Evolutionary conservation across 2,329 filamentous ascomycete species (phyloP).

Genomic region (Spiromastix sp.): DNA sequence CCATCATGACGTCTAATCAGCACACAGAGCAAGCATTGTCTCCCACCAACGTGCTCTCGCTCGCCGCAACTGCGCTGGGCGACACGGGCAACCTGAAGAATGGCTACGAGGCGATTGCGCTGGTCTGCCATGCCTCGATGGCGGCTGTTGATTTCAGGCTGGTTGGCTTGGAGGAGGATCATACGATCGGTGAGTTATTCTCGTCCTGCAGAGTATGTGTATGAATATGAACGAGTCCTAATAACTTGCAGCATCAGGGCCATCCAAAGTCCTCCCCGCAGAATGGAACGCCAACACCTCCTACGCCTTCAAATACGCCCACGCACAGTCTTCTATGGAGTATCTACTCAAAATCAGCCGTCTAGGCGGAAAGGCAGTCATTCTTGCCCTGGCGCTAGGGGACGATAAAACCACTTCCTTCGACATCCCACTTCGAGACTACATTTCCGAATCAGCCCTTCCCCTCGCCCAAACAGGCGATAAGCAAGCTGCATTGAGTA

Average conservation of each 20-base stretch:
- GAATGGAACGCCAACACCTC: slow-evolving; percentile 70
- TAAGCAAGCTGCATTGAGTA: slow-evolving; percentile 28
- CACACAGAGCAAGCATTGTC: slow-evolving; percentile 13
- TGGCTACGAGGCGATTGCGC: slow-evolving; percentile 68
- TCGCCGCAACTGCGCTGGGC: slow-evolving; percentile 23
- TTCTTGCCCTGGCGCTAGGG: slow-evolving; percentile 67
- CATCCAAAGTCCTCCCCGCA: slow-evolving; percentile 47
- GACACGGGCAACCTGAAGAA: slow-evolving; percentile 25
- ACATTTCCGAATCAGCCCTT: slow-evolving; percentile 53
- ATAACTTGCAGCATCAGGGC: slow-evolving; percentile 14
- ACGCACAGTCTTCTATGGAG: slow-evolving; percentile 73
- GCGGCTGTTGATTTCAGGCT: slow-evolving; percentile 68
- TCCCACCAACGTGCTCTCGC: slow-evolving; percentile 20
- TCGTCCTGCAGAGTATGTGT: too few relatives aligned
- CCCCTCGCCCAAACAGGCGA: slow-evolving; percentile 36
- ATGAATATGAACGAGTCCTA: slow-evolving; percentile 1
- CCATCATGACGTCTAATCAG: too few relatives aligned
- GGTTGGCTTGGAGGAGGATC: slow-evolving; percentile 73
- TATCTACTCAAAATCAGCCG: slow-evolving; percentile 75
- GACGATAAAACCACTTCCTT: slow-evolving; percentile 73
- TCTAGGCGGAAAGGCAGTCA: slow-evolving; percentile 71
- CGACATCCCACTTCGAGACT: slow-evolving; percentile 65
- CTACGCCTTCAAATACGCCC: slow-evolving; percentile 77
- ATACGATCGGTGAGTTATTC: slow-evolving; percentile 49
- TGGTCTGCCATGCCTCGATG: slow-evolving; percentile 79